phyloP scores from a whole-genome alignment of 2,329 filamentous ascomycete genomes.

The Ophiobolus disseminans region DNA sequence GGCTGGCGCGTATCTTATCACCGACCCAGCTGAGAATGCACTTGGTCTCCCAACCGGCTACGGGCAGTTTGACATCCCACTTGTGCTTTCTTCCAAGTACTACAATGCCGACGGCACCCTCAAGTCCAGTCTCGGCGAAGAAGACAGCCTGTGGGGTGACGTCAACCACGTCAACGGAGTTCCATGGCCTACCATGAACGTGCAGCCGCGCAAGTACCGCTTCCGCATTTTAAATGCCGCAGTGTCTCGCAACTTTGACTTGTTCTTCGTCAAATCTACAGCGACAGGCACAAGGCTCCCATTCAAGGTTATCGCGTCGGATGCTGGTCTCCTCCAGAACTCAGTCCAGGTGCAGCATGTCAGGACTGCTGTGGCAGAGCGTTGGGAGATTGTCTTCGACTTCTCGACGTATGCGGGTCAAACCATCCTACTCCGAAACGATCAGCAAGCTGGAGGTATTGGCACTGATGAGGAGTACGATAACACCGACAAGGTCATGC shows the following conservation, averaged over 20 bases:
- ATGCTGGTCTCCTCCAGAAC: conserved; percentile 49
- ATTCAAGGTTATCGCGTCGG: conserved; percentile 63
- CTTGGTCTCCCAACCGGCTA: conserved; percentile 61
- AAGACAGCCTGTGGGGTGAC: conserved; percentile 60
- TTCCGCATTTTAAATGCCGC: conserved; percentile 60
- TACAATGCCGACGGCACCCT: conserved; percentile 62
- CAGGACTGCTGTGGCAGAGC: conserved; percentile 61
- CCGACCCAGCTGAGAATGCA: conserved; percentile 58
- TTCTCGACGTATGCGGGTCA: conserved; percentile 60
- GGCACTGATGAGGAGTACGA: conserved; percentile 56
- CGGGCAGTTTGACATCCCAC: conserved; percentile 59
- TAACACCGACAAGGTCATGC: conserved; percentile 49
- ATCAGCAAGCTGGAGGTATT: conserved; percentile 48
- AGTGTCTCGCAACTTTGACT: conserved; percentile 50
- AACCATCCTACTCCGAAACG: conserved; percentile 56
- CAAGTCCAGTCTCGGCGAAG: conserved; percentile 51
- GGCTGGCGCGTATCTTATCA: conserved; percentile 63
- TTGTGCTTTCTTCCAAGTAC: conserved; percentile 59
- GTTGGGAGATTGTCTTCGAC: conserved; percentile 65
- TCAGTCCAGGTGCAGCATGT: conserved; percentile 54
- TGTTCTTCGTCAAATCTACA: conserved; percentile 55
- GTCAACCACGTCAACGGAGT: conserved; percentile 65
- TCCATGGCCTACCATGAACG: conserved; percentile 64
- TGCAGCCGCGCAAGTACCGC: conserved; percentile 66
- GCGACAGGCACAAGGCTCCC: conserved; percentile 46